Percentiles rank a stretch among this genome's conserved stretches.
These are phyloP conservation scores for Inonotus hispidus DNA, from an alignment of 1,284 basidiomycete species.

Conservation along the genomic window DNA sequence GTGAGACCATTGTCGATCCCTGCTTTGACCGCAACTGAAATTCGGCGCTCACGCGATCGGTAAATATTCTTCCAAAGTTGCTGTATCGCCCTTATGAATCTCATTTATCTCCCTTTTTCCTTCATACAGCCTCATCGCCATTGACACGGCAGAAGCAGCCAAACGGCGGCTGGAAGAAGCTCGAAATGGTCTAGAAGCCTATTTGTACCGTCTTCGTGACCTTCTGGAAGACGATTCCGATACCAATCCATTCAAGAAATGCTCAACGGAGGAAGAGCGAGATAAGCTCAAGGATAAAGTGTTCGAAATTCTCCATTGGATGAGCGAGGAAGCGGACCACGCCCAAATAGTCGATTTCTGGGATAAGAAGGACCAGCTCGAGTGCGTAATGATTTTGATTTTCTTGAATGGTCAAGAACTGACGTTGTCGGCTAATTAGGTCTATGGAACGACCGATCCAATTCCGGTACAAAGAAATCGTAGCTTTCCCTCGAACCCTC, in stretches of 20 bases:
- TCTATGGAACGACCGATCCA: slow-evolving; percentile 77
- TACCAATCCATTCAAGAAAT: slow-evolving; percentile 73
- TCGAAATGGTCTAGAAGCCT: slow-evolving; percentile 87
- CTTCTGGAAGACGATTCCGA: slow-evolving; percentile 63
- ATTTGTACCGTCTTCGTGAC: slow-evolving; percentile 87
- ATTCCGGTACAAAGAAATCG: slow-evolving; percentile 82
- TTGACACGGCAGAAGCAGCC: slow-evolving; percentile 74
- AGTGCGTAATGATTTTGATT: slow-evolving; percentile 48
- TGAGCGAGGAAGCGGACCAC: slow-evolving; percentile 80
- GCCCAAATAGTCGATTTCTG: slow-evolving; percentile 73
- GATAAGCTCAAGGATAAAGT: slow-evolving; percentile 58
- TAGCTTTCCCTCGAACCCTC: slow-evolving; percentile 66
- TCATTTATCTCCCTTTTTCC: neutral
- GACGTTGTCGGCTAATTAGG: slow-evolving; percentile 35
- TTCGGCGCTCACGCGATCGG: slow-evolving; percentile 65
- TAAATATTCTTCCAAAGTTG: slow-evolving; percentile 38
- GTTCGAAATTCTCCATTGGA: slow-evolving; percentile 74
- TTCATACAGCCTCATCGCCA: slow-evolving; percentile 61
- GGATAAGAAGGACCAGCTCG: slow-evolving; percentile 70
- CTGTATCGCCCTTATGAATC: too few species aligned
- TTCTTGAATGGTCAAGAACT: neutral
- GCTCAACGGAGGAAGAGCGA: slow-evolving; percentile 71
- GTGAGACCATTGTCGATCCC: slow-evolving; percentile 58
- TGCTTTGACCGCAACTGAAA: slow-evolving; percentile 70
- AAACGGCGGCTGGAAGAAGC: slow-evolving; percentile 86